Percentiles rank a stretch among this genome's conserved stretches.
Conservation (phyloP, 2,329 filamentous ascomycete genomes). For the Colletotrichum liaoningense region DNA sequence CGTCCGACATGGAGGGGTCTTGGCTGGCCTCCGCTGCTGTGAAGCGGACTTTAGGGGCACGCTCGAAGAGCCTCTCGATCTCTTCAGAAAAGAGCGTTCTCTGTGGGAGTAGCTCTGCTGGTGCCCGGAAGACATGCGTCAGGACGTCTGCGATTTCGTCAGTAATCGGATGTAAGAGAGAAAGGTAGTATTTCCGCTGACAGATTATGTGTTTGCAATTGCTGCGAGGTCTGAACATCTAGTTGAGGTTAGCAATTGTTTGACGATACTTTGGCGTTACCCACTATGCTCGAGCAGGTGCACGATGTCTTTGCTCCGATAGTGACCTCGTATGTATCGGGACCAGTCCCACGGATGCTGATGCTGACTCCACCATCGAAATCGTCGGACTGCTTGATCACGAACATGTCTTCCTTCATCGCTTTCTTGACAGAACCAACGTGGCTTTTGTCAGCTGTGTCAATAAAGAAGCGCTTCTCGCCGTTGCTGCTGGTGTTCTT, state of each 20-base stretch:
- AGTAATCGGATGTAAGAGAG: background rate
- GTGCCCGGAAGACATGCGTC: conserved; percentile 25
- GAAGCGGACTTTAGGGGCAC: conserved; percentile 17
- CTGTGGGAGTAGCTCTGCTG: conserved; percentile 23
- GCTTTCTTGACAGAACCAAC: conserved; percentile 17
- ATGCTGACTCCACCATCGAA: background rate
- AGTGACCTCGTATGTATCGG: conserved; percentile 12
- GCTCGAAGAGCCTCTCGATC: conserved; percentile 9
- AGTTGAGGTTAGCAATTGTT: background rate
- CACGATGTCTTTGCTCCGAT: conserved; percentile 8
- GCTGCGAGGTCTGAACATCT: conserved; percentile 16
- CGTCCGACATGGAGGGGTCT: conserved; percentile 24
- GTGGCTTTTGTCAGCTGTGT: background rate
- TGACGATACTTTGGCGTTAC: background rate
- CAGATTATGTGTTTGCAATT: conserved; percentile 36
- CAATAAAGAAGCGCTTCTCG: background rate
- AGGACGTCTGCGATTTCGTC: conserved; percentile 22
- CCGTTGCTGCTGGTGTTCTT: background rate
- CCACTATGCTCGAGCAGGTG: conserved; percentile 19
- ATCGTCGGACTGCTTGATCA: conserved; percentile 13
- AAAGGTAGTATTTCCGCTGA: background rate
- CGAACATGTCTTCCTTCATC: conserved; percentile 14
- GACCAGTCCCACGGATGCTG: background rate
- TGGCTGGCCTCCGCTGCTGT: conserved; percentile 9
- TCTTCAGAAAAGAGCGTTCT: conserved; percentile 6